A percentile compares a stretch with the other conserved stretches of the same genome.
These are phyloP conservation scores for Amphicarpaea edgeworthii DNA, from an alignment of 306 rosid genomes.

Conservation along the genomic window DNA sequence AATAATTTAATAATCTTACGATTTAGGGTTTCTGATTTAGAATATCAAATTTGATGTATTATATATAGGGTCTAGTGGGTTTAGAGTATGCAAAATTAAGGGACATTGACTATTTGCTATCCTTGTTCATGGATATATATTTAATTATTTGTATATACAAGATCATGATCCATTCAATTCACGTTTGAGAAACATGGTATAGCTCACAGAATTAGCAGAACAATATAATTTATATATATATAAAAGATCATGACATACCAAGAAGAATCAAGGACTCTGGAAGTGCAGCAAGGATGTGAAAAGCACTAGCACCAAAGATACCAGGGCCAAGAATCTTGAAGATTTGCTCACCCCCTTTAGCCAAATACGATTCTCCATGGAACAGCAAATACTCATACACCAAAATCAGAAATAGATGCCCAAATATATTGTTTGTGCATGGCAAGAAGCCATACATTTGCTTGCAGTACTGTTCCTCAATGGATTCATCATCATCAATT, in stretches of 20 bases:
- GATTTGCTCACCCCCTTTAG: constrained; percentile 52
- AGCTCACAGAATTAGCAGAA: neutral
- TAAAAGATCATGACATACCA: constrained; percentile 48
- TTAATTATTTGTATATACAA: too few relatives aligned
- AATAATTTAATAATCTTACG: too few relatives aligned
- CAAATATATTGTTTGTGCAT: constrained; percentile 50
- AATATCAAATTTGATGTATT: too few relatives aligned
- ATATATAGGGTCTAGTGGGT: too few relatives aligned
- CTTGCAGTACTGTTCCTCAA: constrained; percentile 41
- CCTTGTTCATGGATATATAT: too few relatives aligned
- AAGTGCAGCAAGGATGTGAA: constrained; percentile 59
- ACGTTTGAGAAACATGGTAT: neutral
- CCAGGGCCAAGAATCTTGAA: constrained; percentile 72
- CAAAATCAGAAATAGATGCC: constrained; percentile 55
- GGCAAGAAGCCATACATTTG: constrained; percentile 67
- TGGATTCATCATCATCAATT: constrained; percentile 15
- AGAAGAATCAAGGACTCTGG: constrained; percentile 59
- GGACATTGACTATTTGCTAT: too few relatives aligned
- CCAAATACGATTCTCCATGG: constrained; percentile 59
- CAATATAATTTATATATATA: neutral
- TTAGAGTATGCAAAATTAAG: too few relatives aligned
- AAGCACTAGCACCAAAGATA: constrained; percentile 60
- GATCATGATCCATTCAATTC: too few relatives aligned
- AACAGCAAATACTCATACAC: constrained; percentile 58
- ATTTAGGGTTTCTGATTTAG: too few relatives aligned